Percentiles rank a stretch among this genome's conserved stretches.
phyloP scores from a whole-genome alignment of 192 early-diverging fungal species.

The Backusella tuberculispora region DNA sequence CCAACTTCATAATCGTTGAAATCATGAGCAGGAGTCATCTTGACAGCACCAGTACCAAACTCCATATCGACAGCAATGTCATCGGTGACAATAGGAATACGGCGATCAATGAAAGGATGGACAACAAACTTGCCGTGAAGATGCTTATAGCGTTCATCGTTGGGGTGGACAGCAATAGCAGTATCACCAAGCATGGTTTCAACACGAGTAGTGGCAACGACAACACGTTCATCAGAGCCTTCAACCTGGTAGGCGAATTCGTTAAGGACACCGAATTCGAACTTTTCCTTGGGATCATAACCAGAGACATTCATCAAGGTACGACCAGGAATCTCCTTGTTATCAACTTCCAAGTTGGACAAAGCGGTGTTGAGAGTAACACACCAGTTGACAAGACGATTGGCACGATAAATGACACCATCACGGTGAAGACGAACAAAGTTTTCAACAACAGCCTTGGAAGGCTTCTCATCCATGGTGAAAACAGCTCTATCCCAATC shows the following conservation, averaged over 20 bases:
- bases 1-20: slow-evolving; percentile 96
- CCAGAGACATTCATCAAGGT: slow-evolving; percentile 90
- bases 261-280: slow-evolving; percentile 98
- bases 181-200: slow-evolving; percentile 99
- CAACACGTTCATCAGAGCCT: slow-evolving; percentile 81
- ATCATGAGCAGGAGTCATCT: slow-evolving; percentile 99
- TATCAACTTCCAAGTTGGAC: slow-evolving; percentile 97
- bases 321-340: slow-evolving; percentile 83
- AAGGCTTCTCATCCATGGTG: slow-evolving; percentile 84
- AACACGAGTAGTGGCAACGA: slow-evolving; percentile 98
- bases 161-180: slow-evolving; percentile 93
- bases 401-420: slow-evolving; percentile 96
- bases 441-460: slow-evolving; percentile 88
- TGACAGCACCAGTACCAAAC: slow-evolving; percentile 98
- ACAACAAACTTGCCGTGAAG: slow-evolving; percentile 91
- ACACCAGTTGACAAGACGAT: slow-evolving; percentile 98
- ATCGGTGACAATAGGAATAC: slow-evolving; percentile 88
- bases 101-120: slow-evolving; percentile 93
- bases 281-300: slow-evolving; percentile 90
- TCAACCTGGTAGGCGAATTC: slow-evolving; percentile 95
- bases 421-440: slow-evolving; percentile 95
- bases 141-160: slow-evolving; percentile 92
- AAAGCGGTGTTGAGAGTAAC: slow-evolving; percentile 93
- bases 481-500: slow-evolving; percentile 94
- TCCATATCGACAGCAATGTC: slow-evolving; percentile 87